A percentile compares a stretch with the other conserved stretches of the same genome.
Conservation (phyloP, 192 early-diverging fungal species). For the Backusella psychrophila region DNA sequence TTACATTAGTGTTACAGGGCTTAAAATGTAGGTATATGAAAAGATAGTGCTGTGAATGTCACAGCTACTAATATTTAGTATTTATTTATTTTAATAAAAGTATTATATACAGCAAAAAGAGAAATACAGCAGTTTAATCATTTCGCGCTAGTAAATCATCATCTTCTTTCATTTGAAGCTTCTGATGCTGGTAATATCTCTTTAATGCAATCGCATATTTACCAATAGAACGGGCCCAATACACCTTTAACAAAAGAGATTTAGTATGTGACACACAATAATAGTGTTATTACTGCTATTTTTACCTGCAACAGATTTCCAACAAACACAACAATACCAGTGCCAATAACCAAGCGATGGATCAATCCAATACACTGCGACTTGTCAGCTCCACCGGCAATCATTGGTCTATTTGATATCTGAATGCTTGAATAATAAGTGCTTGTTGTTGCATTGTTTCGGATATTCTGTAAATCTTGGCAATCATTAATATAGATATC, state of each 20-base stretch:
- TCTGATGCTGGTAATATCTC: conserved; percentile 18
- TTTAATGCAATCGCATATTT: conserved; percentile 23
- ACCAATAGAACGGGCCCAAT: conserved; percentile 27
- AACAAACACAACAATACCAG: conserved; percentile 23
- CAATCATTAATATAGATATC: conserved; percentile 21
- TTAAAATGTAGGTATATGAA: not conserved
- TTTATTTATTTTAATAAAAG: not conserved
- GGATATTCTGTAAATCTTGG: conserved; percentile 10
- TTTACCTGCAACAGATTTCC: conserved; percentile 27
- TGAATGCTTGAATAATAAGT: not conserved
- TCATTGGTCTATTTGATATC: not conserved
- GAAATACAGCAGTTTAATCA: not conserved
- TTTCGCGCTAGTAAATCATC: not conserved
- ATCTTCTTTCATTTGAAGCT: conserved; percentile 12
- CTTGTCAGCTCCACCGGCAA: conserved; percentile 23
- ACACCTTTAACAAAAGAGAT: conserved; percentile 4
- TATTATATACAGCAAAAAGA: not conserved
- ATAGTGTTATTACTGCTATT: not conserved
- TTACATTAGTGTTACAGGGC: not conserved
- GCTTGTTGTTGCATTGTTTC: not conserved
- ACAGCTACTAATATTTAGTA: not conserved
- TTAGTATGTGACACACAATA: not conserved
- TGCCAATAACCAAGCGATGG: conserved; percentile 15
- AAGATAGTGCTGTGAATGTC: not conserved
- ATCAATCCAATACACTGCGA: conserved; percentile 9